Base-by-base conservation (phyloP, 176 grass and related monocot genomes). In the Eremochloa ophiuroides region DNA sequence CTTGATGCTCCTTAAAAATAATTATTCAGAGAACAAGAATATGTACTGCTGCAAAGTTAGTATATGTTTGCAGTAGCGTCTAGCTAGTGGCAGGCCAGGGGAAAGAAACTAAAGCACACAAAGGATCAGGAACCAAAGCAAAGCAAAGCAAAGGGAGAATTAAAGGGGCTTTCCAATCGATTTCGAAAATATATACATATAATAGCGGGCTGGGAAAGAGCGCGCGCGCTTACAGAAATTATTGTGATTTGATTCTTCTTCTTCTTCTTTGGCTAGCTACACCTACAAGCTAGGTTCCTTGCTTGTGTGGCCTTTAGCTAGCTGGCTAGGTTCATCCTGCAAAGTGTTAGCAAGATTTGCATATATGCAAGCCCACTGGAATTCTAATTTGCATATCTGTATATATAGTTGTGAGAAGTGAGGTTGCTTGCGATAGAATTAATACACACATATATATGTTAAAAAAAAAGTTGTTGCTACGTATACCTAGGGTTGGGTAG, bases 51-150 rank as follows among this genome's bases (percentile, higher is more conserved):
- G 63, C 63, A 39, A 77, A 80, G 14, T 86, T 66, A 22, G 48
- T 73, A 75, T 65, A 43, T 78, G 11, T 59, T 53, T 43, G 42
- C 20, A 51, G 66, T 79, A 30, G 69, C 14, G 82, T 79, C 69
- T 43, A 63, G 78, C 48, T 35, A 47, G 25, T 29, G 27, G 85
- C 69, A 43, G 78, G 78, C 38, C 42, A 71, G 25, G 77, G 56
- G 43, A 59, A 80, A 89, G 27, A 56, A 71, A 47, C 27, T 29
- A 74, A 74, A 83, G 73, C 69, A 74, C 59, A 59, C 55, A 59
- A 53, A 84, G 76, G 61, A 85, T 80, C 55, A 85, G 71, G 22
- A 89, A 75, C 82, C 31, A 78, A 83, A 88, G 80, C 74, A 83
- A 83, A 74, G 39, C 16, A 2, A 48, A 56, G 55, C 55, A 59